phyloP scores from a whole-genome alignment of 2,329 filamentous ascomycete genomes.

The Alternaria arborescens region DNA sequence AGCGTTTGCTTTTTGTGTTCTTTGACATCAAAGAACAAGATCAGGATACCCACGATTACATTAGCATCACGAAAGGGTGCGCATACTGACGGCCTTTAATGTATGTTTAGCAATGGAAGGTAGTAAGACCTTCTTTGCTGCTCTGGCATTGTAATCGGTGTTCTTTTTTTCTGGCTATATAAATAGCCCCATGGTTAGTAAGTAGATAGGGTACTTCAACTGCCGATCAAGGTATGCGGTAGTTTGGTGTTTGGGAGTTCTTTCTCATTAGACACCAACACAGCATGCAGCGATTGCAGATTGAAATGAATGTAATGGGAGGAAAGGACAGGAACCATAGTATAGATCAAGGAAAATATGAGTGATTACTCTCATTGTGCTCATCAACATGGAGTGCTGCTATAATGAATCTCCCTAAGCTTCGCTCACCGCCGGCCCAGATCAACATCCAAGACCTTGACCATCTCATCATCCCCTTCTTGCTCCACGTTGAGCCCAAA shows the following conservation, averaged over 20 bases:
- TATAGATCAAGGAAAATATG: constrained; percentile 9
- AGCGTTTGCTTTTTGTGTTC: constrained; percentile 18
- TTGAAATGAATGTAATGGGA: not conserved
- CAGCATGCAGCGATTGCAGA: not conserved
- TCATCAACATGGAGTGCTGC: not conserved
- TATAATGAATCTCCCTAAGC: not conserved
- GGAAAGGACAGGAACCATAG: not conserved
- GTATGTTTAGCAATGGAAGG: not conserved
- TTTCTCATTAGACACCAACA: not conserved
- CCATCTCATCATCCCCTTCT: constrained; percentile 42
- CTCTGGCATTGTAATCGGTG: constrained; percentile 1
- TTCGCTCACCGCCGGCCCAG: constrained; percentile 47
- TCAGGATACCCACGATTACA: constrained; percentile 28
- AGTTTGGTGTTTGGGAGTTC: not conserved
- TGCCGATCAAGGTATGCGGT: not conserved
- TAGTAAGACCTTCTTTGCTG: not conserved
- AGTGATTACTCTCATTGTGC: not conserved
- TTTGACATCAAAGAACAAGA: constrained; percentile 9
- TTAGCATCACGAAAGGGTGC: constrained; percentile 6
- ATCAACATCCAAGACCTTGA: constrained; percentile 57
- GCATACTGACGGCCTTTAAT: constrained; percentile 7
- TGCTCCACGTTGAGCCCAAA: constrained; percentile 58
- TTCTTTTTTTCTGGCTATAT: not conserved
- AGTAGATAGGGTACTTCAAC: not conserved
- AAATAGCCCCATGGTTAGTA: not conserved